phyloP scores from a whole-genome alignment of 192 early-diverging fungal species.

The Coemansia sp. region DNA sequence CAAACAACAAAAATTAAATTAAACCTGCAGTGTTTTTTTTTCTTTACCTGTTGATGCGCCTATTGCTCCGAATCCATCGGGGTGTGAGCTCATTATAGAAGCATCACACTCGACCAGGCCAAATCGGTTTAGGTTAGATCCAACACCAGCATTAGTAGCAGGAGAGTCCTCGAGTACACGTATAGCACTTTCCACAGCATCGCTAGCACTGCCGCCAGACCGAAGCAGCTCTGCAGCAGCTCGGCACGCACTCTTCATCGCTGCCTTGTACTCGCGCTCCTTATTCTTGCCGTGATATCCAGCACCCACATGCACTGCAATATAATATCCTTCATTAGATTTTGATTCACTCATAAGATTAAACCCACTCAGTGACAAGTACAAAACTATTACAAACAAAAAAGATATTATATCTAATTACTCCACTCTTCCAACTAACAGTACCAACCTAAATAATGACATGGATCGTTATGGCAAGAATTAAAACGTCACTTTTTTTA shows the following conservation, averaged over 20 bases:
- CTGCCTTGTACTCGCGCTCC: constrained; percentile 19
- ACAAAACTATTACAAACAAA: neutral
- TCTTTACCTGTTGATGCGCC: constrained; percentile 67
- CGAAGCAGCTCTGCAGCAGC: constrained; percentile 23
- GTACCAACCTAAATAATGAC: neutral
- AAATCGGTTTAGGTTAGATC: constrained; percentile 77
- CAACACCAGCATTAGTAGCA: constrained; percentile 66
- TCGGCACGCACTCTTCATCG: constrained; percentile 35
- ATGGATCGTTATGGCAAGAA: neutral
- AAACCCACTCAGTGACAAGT: no score
- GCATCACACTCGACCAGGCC: constrained; percentile 90
- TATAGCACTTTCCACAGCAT: constrained; percentile 35
- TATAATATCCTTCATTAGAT: constrained; percentile 5
- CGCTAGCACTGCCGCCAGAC: constrained; percentile 14
- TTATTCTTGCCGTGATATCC: constrained; percentile 33
- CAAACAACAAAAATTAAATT: neutral
- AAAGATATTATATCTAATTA: no score
- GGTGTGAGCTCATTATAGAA: constrained; percentile 67
- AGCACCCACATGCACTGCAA: constrained; percentile 48
- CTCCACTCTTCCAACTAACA: neutral
- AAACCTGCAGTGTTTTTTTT: constrained; percentile 15
- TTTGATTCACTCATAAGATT: neutral
- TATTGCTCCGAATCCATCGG: constrained; percentile 76
- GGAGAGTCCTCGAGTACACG: constrained; percentile 52
- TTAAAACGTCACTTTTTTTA: neutral